Percentiles rank a stretch among this genome's conserved stretches.
phyloP scores from a whole-genome alignment of 2,329 filamentous ascomycete genomes.

The Paraconiothyrium sp. region DNA sequence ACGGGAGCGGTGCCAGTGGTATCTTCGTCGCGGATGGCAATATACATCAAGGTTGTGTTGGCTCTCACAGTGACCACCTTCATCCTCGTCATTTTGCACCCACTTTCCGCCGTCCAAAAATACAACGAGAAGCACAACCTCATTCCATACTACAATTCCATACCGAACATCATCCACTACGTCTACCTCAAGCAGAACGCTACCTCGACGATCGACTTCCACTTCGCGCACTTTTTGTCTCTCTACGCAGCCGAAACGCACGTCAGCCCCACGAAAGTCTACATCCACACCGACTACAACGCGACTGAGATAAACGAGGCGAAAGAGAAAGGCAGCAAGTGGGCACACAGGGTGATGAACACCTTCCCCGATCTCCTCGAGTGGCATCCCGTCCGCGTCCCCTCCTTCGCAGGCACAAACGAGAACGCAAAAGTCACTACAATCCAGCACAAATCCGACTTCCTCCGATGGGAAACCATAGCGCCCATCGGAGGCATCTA shows the following conservation, averaged over 20 bases:
- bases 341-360: conserved; percentile 31
- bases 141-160: conserved; percentile 5
- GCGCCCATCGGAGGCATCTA: conserved; percentile 29
- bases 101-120: background rate
- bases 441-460: conserved; percentile 34
- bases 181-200: conserved; percentile 27
- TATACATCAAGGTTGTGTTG: no score
- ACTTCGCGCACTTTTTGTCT: conserved; percentile 25
- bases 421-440: conserved; percentile 18
- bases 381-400: conserved; percentile 22
- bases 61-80: no score
- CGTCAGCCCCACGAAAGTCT: conserved; percentile 27
- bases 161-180: conserved; percentile 34
- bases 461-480: conserved; percentile 29
- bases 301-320: conserved; percentile 24
- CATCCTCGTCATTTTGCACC: background rate
- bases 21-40: no score
- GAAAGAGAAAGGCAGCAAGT: conserved; percentile 19
- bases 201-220: conserved; percentile 22
- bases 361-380: conserved; percentile 24
- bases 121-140: background rate
- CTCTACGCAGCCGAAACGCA: conserved; percentile 27
- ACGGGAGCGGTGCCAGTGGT: no score
- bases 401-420: conserved; percentile 20
- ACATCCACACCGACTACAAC: conserved; percentile 36